Conservation (phyloP, 306 rosid genomes). For the Begonia loranthoides region DNA sequence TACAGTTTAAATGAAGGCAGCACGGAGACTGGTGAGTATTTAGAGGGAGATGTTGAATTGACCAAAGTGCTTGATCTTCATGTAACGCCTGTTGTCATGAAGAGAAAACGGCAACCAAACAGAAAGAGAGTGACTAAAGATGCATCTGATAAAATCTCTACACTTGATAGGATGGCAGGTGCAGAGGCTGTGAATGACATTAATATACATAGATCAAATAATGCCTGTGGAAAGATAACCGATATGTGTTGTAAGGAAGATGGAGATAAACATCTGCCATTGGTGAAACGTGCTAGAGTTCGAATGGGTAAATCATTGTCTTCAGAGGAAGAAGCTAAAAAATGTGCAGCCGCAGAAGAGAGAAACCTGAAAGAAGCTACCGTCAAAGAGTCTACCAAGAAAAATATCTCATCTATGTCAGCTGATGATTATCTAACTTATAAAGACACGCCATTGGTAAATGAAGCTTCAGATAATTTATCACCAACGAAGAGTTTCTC, state of each 20-base stretch:
- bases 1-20: slow-evolving; percentile 57
- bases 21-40: slow-evolving; percentile 40
- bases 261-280: slow-evolving; percentile 90
- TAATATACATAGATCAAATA: slow-evolving; percentile 33
- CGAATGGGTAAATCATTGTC: slow-evolving; percentile 69
- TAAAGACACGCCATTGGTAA: slow-evolving; percentile 23
- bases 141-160: slow-evolving; percentile 24
- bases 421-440: slow-evolving; percentile 28
- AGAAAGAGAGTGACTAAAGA: slow-evolving; percentile 52
- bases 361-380: slow-evolving; percentile 32
- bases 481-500: not conserved
- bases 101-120: slow-evolving; percentile 76
- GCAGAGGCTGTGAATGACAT: slow-evolving; percentile 22
- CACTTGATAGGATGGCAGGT: slow-evolving; percentile 33
- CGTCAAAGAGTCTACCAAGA: slow-evolving; percentile 16
- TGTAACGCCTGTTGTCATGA: slow-evolving; percentile 38
- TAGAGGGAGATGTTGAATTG: slow-evolving; percentile 46
- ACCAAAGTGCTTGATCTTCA: slow-evolving; percentile 50
- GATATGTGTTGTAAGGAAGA: slow-evolving; percentile 52
- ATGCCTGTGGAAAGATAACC: slow-evolving; percentile 26
- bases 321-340: slow-evolving; percentile 37
- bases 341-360: slow-evolving; percentile 24
- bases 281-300: slow-evolving; percentile 88
- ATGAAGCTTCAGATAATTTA: slow-evolving; percentile 18
- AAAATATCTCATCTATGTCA: slow-evolving; percentile 24